Base-by-base conservation (phyloP, 495 filamentous ascomycete genomes). In the Aspergillus ellipticus region DNA sequence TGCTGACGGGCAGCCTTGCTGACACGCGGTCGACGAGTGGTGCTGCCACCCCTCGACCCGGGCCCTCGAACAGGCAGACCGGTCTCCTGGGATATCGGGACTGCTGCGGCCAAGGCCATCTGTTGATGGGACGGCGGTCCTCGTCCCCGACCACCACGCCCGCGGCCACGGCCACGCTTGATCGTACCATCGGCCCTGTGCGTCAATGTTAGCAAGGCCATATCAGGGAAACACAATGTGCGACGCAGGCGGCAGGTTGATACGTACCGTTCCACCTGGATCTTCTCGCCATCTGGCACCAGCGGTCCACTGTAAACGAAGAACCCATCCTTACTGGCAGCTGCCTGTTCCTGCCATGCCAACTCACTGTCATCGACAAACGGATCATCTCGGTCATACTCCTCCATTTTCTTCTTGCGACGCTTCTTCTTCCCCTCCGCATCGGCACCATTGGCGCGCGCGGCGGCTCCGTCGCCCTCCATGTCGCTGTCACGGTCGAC, bases 331-430 rank as follows among this genome's bases (percentile, higher is more conserved):
- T 92, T 89, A 53, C 89, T 93, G 19, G 92, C 91, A 16, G 92
- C 90, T 19, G 94, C 93, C 67, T 93, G 89, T 70, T 96, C 90
- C 73, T 97, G 91, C 91, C 92, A 98, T 7, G 93, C 81, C 74
- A 96, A 65, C 65, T 98, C 94, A 13, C 90, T 93, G 70, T 98
- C 94, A 66, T 98, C 94, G 53, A 98, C 93, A 67, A 98, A 98
- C 31, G 92, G 93, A 65, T 98, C 94, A 51, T 94, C 90, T 59
- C 90, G 90, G 71, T 97, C 92, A 64, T 98, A 98, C 57, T 96
- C 89, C 62, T 98, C 94, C 58, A 92, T 87, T 74, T 94, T 96
- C 79, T 85, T 88, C 74, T 86, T 89, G 42, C 95, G 78, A 22
- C 76, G 76, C 33, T 83, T 82, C 63, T 87, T 88, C 62, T 85